Base-by-base conservation (phyloP, 2,329 filamentous ascomycete species). In the Paraconiothyrium brasiliense region DNA sequence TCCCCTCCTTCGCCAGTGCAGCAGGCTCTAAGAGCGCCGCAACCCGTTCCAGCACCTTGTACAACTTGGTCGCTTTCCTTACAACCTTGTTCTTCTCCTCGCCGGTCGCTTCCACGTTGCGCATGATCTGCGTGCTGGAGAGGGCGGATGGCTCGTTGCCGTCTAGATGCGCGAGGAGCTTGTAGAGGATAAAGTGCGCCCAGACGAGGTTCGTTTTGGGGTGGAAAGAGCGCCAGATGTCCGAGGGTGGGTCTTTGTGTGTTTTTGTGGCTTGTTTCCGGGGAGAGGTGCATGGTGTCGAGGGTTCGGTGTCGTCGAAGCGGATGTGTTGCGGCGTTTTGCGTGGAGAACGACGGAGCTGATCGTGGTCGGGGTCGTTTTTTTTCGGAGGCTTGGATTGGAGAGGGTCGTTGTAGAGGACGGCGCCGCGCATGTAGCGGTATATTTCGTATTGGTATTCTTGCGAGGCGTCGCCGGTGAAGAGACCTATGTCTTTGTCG, bases 161-260 rank as follows among this genome's bases (percentile, higher is more conserved):
- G 10, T 59, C 50, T n/a, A 83, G 61, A 56, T 82, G 75, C 48
- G 76, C 70, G 27, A 89, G 74, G 0, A 90, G 79, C 65, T 84
- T 85, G 61, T 84, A 81, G 13, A 90, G 80, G 4, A 90, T 76
- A 69, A 88, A 89, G 54, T 87, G 84, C 24, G 89, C 75, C 88
- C 88, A 90, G 14, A 89, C 79, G 14, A 89, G 79, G 66, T 90
- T 90, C 2, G 88, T 89, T 58, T 82, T 81, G 2, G 88, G 87
- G 43, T 84, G 82, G 71, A 85, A 90, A 34, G 80, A 74, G 11
- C 78, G 73, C 87, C 88, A 90, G 46, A 70, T 50, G 57, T 67
- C 32, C 4, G 57, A 43, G 14, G 64, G 54, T 4, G 51, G 47
- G 5, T 50, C 59, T 30, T 47, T 4, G 49, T 34, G 22, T 20